Evolutionary conservation across 108 stramenopile species (phyloP).

Genomic region (Chaetoceros tenuissimus): DNA sequence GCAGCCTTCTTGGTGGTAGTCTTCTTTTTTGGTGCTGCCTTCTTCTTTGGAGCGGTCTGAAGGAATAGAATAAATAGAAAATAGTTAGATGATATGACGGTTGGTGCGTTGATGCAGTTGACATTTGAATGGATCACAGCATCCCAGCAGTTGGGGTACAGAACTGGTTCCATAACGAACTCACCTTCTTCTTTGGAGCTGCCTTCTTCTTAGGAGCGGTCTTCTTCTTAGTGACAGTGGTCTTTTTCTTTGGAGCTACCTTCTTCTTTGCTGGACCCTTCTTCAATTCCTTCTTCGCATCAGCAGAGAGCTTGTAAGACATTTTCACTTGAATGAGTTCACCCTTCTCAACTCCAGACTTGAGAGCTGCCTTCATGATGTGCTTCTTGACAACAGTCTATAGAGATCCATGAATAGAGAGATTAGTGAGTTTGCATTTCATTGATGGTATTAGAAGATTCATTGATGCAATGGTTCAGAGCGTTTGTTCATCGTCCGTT

Average conservation of each 20-base stretch:
- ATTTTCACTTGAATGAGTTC: conserved; percentile 55
- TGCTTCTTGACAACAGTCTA: conserved; percentile 50
- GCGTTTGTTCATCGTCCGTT: conserved; percentile 7
- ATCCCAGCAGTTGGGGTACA: no score
- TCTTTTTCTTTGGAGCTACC: no score
- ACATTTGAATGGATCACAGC: no score
- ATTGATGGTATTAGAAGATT: conserved; percentile 1
- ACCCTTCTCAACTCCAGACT: conserved; percentile 52
- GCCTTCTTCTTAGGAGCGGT: no score
- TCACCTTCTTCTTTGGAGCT: no score
- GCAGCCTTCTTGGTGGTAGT: conserved; percentile 1
- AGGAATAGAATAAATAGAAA: no score
- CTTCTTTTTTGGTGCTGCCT: no score
- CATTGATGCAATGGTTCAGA: conserved; percentile 1
- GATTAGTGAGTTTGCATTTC: not conserved
- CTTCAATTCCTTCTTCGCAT: conserved; percentile 39
- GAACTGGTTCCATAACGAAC: not conserved
- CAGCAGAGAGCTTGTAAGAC: conserved; percentile 63
- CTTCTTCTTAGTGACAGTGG: conserved; percentile 2
- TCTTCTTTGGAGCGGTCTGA: no score
- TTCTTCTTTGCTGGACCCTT: conserved; percentile 31
- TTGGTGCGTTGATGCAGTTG: no score
- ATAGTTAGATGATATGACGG: no score
- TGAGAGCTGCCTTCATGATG: conserved; percentile 54
- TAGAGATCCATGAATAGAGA: conserved; percentile 1